Evolutionary conservation across 2,329 filamentous ascomycete species (phyloP), one percentile per base, ranked within the genome.

Genomic region (Alternaria arborescens): DNA sequence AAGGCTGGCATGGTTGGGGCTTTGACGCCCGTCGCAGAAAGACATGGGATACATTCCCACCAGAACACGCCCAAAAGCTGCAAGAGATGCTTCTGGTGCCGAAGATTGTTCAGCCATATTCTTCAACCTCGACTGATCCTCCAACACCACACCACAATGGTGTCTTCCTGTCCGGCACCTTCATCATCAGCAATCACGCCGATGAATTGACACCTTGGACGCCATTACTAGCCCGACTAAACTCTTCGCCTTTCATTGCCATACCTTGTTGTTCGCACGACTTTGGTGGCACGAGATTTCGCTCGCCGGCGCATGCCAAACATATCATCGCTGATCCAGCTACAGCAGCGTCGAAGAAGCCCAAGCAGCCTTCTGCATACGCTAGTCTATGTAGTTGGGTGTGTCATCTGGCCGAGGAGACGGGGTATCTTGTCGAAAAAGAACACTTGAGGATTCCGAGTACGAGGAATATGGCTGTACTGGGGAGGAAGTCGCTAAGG

Each of bases 151-250:
- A 64, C 3, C 84, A 87, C 67, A 74, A 82, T 63, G 95, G 94
- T 36, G 72, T 83, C 10, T 97, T 98, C 72, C 84, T 87, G 0
- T 76, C 78, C 16, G 88, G 88, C 28, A 96, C 93, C 0, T 99
- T 99, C 78, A 93, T 99, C 71, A 91, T 99, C 65, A 97, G 93
- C 50, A 99, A 99, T 74, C 95, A 99, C 77, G 94, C 94, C 11
- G 95, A 99, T 75, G 94, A 99, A 80, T 85, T 99, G 14, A 99
- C 95, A 0, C 88, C 92, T 0, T 99, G 95, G 95, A 98, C 95
- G 0, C 95, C 95, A 0, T 85, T 98, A 18, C 86, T 99, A 41
- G 94, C 92, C 1, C 87, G 88, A 7, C 81, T 93, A 2, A 93
- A 90, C 0, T 81, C 86, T 2, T 91, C 90, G 11, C 91, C 93